These are phyloP conservation scores for Emergomyces africanus DNA, from an alignment of 2,329 filamentous ascomycete species.

Conservation along the genomic window DNA sequence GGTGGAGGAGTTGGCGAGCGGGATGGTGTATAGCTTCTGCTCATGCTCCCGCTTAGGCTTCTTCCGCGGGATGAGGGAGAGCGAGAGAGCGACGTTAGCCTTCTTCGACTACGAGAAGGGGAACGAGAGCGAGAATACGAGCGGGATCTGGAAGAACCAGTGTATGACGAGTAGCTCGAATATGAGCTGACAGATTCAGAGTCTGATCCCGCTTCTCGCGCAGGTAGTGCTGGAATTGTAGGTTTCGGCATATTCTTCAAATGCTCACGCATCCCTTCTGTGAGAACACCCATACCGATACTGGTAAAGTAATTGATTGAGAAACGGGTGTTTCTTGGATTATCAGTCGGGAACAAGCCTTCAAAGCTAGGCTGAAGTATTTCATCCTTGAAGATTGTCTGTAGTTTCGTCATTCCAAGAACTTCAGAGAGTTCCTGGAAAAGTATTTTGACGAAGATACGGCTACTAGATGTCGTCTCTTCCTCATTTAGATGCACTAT, in stretches of 20 bases:
- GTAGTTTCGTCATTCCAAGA: constrained; percentile 68
- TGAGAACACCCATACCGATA: constrained; percentile 88
- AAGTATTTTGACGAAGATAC: constrained; percentile 97
- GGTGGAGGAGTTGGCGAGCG: constrained; percentile 21
- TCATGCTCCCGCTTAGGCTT: constrained; percentile 17
- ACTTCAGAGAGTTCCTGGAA: constrained; percentile 87
- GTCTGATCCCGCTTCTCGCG: constrained; percentile 43
- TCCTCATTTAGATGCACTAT: constrained; percentile 87
- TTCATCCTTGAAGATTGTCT: constrained; percentile 64
- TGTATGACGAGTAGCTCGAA: constrained; percentile 67
- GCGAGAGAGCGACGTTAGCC: constrained; percentile 20
- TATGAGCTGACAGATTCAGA: constrained; percentile 53
- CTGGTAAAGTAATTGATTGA: constrained; percentile 99
- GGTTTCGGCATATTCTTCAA: constrained; percentile 85
- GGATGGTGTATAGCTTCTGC: constrained; percentile 25
- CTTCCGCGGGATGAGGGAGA: constrained; percentile 21
- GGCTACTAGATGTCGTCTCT: constrained; percentile 88
- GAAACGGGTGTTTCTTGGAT: constrained; percentile 82
- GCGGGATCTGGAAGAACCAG: constrained; percentile 24
- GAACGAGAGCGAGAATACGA: constrained; percentile 35
- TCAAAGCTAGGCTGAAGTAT: constrained; percentile 63
- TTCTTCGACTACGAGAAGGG: constrained; percentile 22
- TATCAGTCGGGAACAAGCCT: constrained; percentile 82
- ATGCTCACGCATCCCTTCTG: constrained; percentile 86
- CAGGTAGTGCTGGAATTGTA: constrained; percentile 54